A percentile compares a stretch with the other conserved stretches of the same genome.
Conservation (phyloP, 1,139 yeast genomes). For the Yamadazyma atmosphaerica region DNA sequence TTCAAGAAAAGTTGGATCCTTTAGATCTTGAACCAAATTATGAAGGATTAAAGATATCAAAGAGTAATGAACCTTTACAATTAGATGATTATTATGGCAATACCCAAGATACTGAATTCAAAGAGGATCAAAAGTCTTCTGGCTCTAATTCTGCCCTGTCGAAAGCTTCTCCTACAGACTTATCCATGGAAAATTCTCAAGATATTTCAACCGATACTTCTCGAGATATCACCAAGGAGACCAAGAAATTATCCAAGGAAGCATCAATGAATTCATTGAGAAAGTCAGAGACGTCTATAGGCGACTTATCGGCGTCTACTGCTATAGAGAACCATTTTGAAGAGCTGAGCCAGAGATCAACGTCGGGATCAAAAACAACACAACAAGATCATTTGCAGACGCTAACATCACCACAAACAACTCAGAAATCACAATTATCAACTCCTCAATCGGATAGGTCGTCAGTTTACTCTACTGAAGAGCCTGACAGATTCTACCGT, state of each 20-base stretch:
- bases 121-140: not conserved
- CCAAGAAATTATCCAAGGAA: not conserved
- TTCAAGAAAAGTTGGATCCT: not conserved
- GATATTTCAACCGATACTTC: not conserved
- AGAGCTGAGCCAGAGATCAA: not conserved
- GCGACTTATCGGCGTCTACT: conserved; percentile 1
- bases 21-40: conserved; percentile 3
- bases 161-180: not conserved
- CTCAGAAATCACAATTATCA: not conserved
- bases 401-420: not conserved
- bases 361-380: not conserved
- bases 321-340: not conserved
- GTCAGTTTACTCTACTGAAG: conserved; percentile 22
- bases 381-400: not conserved
- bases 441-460: conserved; percentile 16
- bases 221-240: not conserved
- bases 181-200: not conserved
- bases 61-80: not conserved
- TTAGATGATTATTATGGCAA: not conserved
- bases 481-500: not conserved
- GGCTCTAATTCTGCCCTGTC: not conserved
- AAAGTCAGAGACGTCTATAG: not conserved
- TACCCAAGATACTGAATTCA: no score
- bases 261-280: not conserved
- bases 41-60: not conserved